Evolutionary conservation across 768 basidiomycete genomes (phyloP), one percentile per base, ranked within the genome.

Genomic region (Trametes punicea): DNA sequence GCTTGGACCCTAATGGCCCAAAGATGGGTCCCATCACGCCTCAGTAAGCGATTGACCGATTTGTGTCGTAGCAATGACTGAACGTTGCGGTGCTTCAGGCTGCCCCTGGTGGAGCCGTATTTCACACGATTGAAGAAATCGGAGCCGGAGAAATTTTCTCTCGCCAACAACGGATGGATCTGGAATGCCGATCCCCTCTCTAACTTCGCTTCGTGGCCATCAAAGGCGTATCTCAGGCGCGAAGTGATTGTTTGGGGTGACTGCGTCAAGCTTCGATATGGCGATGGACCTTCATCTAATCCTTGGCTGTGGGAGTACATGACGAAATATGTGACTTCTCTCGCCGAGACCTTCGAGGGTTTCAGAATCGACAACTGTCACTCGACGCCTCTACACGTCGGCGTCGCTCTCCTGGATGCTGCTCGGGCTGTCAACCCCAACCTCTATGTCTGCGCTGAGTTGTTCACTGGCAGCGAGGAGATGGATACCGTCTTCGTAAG

Each of bases 141-240:
- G 49, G 75, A 82, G 45, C 74, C 77, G 4, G 60, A 65, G 15
- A 74, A 80, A 13, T 89, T 93, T 66, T 87, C 90, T 2, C 75
- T 99, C 26, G 97, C 96, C 5, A 98, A 98, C 72, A 99, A 99
- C 67, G 97, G 97, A 2, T 99, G 97, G 97, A 93, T 99, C 62
- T 99, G 97, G 96, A 75, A 87, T 61, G 95, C 96, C 2, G 87
- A 99, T 67, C 96, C 97, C 0, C 80, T 98, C 15, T 79, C 85
- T 61, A 98, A 98, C 73, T 99, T 99, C 73, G 97, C 96, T 7
- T 81, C 90, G 13, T 81, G 83, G 25, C 89, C 89, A 0, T 98
- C 96, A 21, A 97, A 95, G 70, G 90, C 93, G 0, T 99, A 98
- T 72, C 79, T 98, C 41, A 87, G 93, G 21, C 88, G 97, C 46